These are phyloP conservation scores for Pittosporum tobira DNA, from an alignment of 129 eudicot genomes.

Conservation along the genomic window DNA sequence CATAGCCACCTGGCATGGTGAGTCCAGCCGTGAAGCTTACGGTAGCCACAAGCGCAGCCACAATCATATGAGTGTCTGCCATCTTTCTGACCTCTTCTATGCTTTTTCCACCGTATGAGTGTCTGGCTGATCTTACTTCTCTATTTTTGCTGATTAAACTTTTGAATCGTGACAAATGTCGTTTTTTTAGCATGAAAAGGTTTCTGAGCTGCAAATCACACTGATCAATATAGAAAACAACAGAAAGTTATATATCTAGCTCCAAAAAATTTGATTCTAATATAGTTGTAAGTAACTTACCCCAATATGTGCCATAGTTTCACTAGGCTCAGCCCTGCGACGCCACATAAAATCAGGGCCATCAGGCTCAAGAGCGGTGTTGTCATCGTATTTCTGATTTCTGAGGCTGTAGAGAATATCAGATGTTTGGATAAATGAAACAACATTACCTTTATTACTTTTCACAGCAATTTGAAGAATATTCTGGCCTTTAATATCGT, in stretches of 20 bases:
- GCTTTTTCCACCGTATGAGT: too few species aligned
- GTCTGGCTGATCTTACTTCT: too few species aligned
- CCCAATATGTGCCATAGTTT: too few species aligned
- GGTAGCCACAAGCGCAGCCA: not conserved
- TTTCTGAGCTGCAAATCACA: too few species aligned
- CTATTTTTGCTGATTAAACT: too few species aligned
- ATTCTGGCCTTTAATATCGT: not conserved
- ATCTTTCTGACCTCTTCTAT: not conserved
- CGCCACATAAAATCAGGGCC: not conserved
- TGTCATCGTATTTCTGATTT: not conserved
- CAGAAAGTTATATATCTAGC: too few species aligned
- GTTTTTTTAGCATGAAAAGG: too few species aligned
- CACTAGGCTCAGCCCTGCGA: not conserved
- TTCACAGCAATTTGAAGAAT: slow-evolving; percentile 5
- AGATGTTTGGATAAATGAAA: not conserved
- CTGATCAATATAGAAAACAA: too few species aligned
- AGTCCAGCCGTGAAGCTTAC: not conserved
- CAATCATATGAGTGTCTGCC: not conserved
- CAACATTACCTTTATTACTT: not conserved
- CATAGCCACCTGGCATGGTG: not conserved
- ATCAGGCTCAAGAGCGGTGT: not conserved
- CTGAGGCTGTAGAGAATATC: not conserved
- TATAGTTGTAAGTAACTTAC: too few species aligned
- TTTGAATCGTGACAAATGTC: too few species aligned
- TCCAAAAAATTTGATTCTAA: too few species aligned